phyloP scores from a whole-genome alignment of 345 rosid species.

The Aquilaria malaccensis region DNA sequence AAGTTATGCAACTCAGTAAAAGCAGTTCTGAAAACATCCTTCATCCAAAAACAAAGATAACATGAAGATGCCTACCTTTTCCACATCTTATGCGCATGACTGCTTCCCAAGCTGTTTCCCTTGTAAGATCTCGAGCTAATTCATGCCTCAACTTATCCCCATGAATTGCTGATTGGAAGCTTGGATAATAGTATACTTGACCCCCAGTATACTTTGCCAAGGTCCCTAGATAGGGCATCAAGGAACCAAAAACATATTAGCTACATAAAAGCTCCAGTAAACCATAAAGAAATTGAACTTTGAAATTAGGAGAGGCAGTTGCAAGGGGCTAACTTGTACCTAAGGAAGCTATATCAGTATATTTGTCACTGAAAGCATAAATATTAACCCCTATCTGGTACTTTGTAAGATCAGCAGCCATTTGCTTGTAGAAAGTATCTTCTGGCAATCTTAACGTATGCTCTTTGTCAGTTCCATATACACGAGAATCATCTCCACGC shows the following conservation, averaged over 20 bases:
- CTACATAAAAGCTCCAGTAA: conserved; percentile 5
- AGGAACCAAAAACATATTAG: neutral
- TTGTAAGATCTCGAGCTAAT: conserved; percentile 84
- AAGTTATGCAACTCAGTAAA: too few species aligned
- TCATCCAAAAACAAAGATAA: conserved; percentile 5
- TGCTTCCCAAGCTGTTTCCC: conserved; percentile 99
- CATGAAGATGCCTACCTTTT: conserved; percentile 55
- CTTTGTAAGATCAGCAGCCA: conserved; percentile 99
- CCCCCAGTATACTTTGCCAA: conserved; percentile 97
- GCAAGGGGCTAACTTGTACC: conserved; percentile 31
- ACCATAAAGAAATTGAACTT: neutral
- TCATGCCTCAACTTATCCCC: conserved; percentile 85
- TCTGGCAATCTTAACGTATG: conserved; percentile 74
- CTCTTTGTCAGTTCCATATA: conserved; percentile 96
- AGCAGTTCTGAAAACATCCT: too few species aligned
- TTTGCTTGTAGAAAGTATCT: conserved; percentile 91
- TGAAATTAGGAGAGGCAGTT: neutral
- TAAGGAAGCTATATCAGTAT: conserved; percentile 89
- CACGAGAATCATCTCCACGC: conserved; percentile 94
- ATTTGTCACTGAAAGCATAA: conserved; percentile 88
- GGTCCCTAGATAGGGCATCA: conserved; percentile 47
- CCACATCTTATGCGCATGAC: conserved; percentile 99
- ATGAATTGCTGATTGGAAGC: conserved; percentile 69
- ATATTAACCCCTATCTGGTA: conserved; percentile 88
- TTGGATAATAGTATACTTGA: conserved; percentile 86